Base-by-base conservation (phyloP, 2,329 filamentous ascomycete genomes). In the Polytolypa hystricis region DNA sequence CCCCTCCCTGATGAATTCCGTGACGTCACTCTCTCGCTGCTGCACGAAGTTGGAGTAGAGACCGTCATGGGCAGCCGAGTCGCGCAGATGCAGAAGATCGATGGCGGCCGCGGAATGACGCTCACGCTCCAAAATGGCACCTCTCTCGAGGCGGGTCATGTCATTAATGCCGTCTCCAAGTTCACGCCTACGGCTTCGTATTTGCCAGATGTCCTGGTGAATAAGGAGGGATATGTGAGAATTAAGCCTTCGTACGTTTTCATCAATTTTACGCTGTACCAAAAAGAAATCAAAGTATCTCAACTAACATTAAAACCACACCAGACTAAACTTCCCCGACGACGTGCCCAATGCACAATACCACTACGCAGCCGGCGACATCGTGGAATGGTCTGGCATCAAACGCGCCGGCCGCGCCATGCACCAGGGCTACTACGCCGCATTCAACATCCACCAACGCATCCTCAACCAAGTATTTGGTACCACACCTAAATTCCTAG, bases 331-430 rank as follows among this genome's bases (percentile, higher is more conserved):
- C 37, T 74, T 81, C 51, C 52, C 66, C 1, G 44, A 58, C 3
- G 61, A 60, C 0, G 63, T 72, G 0, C 66, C 75, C 4, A 79
- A 83, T 46, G 57, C 69, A 7, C 57, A 63, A 1, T 58, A 57
- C 16, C 81, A 85, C 53, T 81, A 78, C 48, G 78, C 74, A n/a
- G 66, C 72, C 16, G 81, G 81, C 18, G 81, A 86, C 51, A 61
- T 80, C 17, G 70, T 69, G 32, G 61, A 64, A 39, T 84, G 81
- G 80, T 72, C 76, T 0, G 81, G 79, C 37, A 84, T 85, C 61
- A 84, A 83, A 65, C 76, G 81, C 30, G 81, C 77, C 48, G 80
- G 81, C 18, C 71, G 65, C 14, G 81, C 81, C 27, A 81, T 84
- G 70, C 71, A 80, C 51, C 74, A 77, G 63, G 81, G 80, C 30